These are phyloP conservation scores for Mucor piriformis DNA, from an alignment of 371 early-diverging fungal species.

Conservation along the genomic window DNA sequence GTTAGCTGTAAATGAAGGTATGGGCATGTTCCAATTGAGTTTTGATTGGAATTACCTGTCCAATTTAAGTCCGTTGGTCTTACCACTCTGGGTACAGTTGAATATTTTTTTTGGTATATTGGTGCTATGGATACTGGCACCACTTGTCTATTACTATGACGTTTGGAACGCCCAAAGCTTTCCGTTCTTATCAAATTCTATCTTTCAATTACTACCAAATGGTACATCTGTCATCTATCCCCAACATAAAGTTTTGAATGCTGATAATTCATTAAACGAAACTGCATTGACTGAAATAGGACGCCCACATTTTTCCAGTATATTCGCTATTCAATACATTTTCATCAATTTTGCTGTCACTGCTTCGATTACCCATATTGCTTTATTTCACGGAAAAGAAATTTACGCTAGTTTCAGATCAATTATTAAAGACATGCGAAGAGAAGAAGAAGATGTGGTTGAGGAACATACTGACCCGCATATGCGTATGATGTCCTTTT, in stretches of 20 bases:
- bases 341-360: slow-evolving; percentile 52
- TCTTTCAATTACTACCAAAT: slow-evolving; percentile 34
- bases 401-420: background rate
- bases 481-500: slow-evolving; percentile 12
- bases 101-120: slow-evolving; percentile 46
- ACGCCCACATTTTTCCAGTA: slow-evolving; percentile 34
- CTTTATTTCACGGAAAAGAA: slow-evolving; percentile 48
- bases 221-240: slow-evolving; percentile 37
- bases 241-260: slow-evolving; percentile 41
- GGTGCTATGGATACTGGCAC: slow-evolving; percentile 41
- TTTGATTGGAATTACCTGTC: slow-evolving; percentile 57
- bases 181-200: slow-evolving; percentile 47
- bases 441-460: slow-evolving; percentile 1
- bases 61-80: slow-evolving; percentile 61
- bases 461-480: background rate
- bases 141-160: slow-evolving; percentile 41
- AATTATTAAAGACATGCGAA: background rate
- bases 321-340: slow-evolving; percentile 30
- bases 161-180: slow-evolving; percentile 52
- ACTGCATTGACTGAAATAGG: slow-evolving; percentile 43
- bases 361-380: slow-evolving; percentile 56
- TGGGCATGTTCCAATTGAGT: slow-evolving; percentile 51
- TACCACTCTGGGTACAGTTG: slow-evolving; percentile 65
- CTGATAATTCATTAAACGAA: slow-evolving; percentile 39
- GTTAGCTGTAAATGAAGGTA: slow-evolving; percentile 46